phyloP scores from a whole-genome alignment of 495 filamentous ascomycete species.

The Choiromyces venosus region DNA sequence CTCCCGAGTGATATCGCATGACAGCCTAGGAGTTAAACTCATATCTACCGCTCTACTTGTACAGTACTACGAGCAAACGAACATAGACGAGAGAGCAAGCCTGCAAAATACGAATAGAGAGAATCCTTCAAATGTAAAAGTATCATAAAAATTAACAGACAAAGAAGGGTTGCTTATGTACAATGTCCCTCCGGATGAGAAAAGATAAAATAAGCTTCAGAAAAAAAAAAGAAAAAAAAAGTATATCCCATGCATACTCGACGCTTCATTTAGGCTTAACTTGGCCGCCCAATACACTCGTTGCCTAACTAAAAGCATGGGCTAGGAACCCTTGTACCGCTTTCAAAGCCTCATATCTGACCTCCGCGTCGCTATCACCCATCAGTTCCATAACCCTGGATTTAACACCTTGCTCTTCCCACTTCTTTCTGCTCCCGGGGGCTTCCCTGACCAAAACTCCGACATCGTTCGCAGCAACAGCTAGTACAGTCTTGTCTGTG shows the following conservation, averaged over 20 bases:
- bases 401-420: conserved; percentile 91
- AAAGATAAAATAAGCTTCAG: background rate
- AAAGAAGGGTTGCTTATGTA: background rate
- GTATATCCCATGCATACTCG: background rate
- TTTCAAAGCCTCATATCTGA: conserved; percentile 90
- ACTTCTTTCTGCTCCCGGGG: conserved; percentile 70
- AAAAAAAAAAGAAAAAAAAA: too few species aligned
- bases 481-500: conserved; percentile 86
- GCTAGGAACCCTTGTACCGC: conserved; percentile 54
- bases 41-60: background rate
- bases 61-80: background rate
- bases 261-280: background rate
- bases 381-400: conserved; percentile 91
- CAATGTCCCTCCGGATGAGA: background rate
- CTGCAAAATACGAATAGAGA: background rate
- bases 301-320: conserved; percentile 35
- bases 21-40: background rate
- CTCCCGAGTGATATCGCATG: background rate
- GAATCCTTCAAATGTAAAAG: background rate
- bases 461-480: conserved; percentile 93
- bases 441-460: conserved; percentile 83
- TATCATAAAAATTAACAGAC: background rate
- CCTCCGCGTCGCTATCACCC: conserved; percentile 79
- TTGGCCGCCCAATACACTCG: background rate
- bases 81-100: background rate